Evolutionary conservation across 495 filamentous ascomycete genomes (phyloP), one percentile per base, ranked within the genome.

Genomic region (Penicillium angulare): DNA sequence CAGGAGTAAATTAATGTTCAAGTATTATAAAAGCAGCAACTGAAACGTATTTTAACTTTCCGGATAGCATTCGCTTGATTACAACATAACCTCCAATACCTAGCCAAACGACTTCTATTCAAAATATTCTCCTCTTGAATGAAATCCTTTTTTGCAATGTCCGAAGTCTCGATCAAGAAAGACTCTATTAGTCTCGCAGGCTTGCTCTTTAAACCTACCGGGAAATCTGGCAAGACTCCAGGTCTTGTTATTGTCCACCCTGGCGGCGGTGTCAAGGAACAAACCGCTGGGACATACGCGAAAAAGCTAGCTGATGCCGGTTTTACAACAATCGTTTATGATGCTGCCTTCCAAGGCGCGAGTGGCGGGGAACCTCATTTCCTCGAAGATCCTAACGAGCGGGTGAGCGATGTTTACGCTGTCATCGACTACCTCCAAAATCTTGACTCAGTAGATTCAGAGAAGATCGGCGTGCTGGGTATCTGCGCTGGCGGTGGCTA

Each of bases 401-500:
- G 44, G 2, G 44, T 47, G 3, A 22, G 20, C 15, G 44, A 47
- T 12, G 22, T 35, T 5, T 21, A 36, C 5, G 4, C 5, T 10
- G 44, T n/a, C 13, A 15, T 36, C 5, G 20, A 17, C 4, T 47
- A 21, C 18, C 31, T 47, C 0, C 7, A 9, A 4, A 35, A 15
- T 1, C 31, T 10, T 6, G 18, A 47, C 0, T 16, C 4, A 1
- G 44, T 47, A 3, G 44, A 47, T 15, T 15, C 44, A 5, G 17
- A 35, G 9, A 34, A 24, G 7, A 47, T 47, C 31, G 44, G 18
- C 12, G 31, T 47, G 2, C 9, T 47, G 2, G 44, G 44, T n/a
- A 36, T 47, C 9, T 47, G 44, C 13, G 44, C 44, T 1, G 15
- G 15, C 12, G 44, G 44, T 24, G 44, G 32, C 3, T 47, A 47